These are phyloP conservation scores for Acer negundo DNA, from an alignment of 345 rosid species.

Conservation along the genomic window DNA sequence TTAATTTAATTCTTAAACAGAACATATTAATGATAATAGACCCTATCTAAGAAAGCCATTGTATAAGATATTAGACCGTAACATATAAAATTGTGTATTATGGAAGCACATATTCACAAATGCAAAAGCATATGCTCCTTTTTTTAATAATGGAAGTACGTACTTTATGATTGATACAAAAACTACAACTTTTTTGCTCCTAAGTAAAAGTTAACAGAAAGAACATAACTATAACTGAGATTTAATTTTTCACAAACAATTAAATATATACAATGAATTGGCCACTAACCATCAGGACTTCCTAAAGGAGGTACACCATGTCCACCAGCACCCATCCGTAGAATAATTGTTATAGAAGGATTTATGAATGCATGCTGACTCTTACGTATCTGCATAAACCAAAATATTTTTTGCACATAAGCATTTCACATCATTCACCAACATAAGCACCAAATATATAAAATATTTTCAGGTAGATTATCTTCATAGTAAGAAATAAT, in stretches of 20 bases:
- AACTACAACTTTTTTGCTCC: no score
- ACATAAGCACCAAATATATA: slow-evolving; percentile 5
- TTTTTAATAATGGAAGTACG: background rate
- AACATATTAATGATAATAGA: background rate
- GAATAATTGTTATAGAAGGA: slow-evolving; percentile 92
- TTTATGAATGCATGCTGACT: slow-evolving; percentile 98
- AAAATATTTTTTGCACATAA: slow-evolving; percentile 14
- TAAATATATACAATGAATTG: slow-evolving; percentile 11
- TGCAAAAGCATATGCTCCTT: background rate
- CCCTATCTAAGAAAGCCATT: background rate
- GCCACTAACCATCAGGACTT: slow-evolving; percentile 87
- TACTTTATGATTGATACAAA: background rate
- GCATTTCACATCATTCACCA: slow-evolving; percentile 17
- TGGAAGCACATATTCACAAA: background rate
- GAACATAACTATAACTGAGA: background rate
- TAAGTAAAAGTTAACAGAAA: no score
- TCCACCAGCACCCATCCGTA: slow-evolving; percentile 99
- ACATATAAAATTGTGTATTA: background rate
- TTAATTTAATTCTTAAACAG: background rate
- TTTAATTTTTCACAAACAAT: background rate
- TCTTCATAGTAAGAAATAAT: slow-evolving; percentile 2
- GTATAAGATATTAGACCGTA: background rate
- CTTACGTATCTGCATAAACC: slow-evolving; percentile 68
- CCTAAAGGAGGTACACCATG: slow-evolving; percentile 99
- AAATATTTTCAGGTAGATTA: slow-evolving; percentile 11